Evolutionary conservation across 1,139 yeast species (phyloP).

Genomic region (Taiozyma sp.): DNA sequence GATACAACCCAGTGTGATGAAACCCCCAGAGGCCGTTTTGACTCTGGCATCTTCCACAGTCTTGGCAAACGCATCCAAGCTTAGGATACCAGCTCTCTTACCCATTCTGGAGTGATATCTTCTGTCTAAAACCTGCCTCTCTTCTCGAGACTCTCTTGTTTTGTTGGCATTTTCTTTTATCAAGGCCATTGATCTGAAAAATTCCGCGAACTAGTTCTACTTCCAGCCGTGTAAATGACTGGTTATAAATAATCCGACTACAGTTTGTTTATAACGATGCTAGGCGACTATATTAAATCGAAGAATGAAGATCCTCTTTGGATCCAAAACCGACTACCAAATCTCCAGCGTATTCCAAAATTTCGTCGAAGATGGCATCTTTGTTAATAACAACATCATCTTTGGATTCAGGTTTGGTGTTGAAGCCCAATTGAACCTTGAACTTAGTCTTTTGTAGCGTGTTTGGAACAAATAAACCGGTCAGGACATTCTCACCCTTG

Average conservation of each 20-base stretch:
- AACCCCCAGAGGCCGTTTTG: constrained; percentile 85
- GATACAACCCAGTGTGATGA: constrained; percentile 73
- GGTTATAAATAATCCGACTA: too few relatives aligned
- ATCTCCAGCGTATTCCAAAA: constrained; percentile 74
- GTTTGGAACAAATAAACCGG: constrained; percentile 78
- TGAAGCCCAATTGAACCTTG: constrained; percentile 75
- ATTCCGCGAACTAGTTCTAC: not conserved
- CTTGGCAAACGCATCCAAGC: constrained; percentile 87
- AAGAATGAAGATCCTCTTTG: constrained; percentile 1
- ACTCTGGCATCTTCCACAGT: constrained; percentile 92
- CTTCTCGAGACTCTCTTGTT: not conserved
- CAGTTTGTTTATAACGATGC: not conserved
- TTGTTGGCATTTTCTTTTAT: not conserved
- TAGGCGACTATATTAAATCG: not conserved
- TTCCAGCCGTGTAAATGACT: not conserved
- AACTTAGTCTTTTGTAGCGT: constrained; percentile 53
- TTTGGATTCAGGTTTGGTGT: constrained; percentile 58
- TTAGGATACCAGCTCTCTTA: constrained; percentile 38
- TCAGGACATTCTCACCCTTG: constrained; percentile 54
- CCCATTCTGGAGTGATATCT: constrained; percentile 1
- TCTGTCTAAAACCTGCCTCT: not conserved
- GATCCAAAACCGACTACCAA: constrained; percentile 31
- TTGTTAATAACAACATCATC: constrained; percentile 63
- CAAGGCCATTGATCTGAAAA: not conserved
- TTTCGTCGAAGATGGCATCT: constrained; percentile 71